Conservation (phyloP, 2,329 filamentous ascomycete genomes). For the Penicillium sp. region DNA sequence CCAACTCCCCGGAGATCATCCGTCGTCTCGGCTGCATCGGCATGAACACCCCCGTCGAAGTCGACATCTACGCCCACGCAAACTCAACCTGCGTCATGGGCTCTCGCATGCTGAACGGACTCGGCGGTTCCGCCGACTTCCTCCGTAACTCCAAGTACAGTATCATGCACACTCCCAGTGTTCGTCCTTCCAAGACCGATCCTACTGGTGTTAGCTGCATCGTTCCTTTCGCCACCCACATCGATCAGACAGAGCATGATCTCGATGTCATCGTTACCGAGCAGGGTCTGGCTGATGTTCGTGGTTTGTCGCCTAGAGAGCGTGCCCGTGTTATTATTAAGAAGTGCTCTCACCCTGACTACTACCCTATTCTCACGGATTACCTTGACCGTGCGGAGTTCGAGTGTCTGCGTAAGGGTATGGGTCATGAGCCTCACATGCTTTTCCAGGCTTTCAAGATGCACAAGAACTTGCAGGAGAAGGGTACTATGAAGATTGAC, state of each 20-base stretch:
- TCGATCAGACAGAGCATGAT: constrained; percentile 92
- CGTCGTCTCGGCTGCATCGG: constrained; percentile 82
- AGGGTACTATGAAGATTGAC: constrained; percentile 86
- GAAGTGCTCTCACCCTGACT: constrained; percentile 83
- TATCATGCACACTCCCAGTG: constrained; percentile 90
- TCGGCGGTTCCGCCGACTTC: constrained; percentile 82
- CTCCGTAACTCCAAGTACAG: constrained; percentile 76
- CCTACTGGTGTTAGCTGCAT: constrained; percentile 81
- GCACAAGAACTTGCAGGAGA: constrained; percentile 78
- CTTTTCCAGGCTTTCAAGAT: constrained; percentile 86
- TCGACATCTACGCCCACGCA: constrained; percentile 92
- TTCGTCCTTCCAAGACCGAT: constrained; percentile 78
- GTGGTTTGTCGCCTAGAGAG: constrained; percentile 77
- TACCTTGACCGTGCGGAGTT: constrained; percentile 86
- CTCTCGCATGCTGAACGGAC: constrained; percentile 81
- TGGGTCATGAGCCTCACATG: constrained; percentile 87
- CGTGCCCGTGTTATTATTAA: constrained; percentile 81
- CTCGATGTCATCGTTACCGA: constrained; percentile 83
- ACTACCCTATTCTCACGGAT: constrained; percentile 76
- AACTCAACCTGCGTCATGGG: constrained; percentile 91
- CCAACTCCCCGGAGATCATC: constrained; percentile 89
- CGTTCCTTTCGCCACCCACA: constrained; percentile 90
- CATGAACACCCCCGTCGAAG: constrained; percentile 94
- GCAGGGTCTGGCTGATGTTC: constrained; percentile 79
- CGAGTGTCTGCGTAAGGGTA: constrained; percentile 81